These are phyloP conservation scores for Fusarium brachygibbosum DNA, from an alignment of 2,329 filamentous ascomycete genomes.

Conservation along the genomic window DNA sequence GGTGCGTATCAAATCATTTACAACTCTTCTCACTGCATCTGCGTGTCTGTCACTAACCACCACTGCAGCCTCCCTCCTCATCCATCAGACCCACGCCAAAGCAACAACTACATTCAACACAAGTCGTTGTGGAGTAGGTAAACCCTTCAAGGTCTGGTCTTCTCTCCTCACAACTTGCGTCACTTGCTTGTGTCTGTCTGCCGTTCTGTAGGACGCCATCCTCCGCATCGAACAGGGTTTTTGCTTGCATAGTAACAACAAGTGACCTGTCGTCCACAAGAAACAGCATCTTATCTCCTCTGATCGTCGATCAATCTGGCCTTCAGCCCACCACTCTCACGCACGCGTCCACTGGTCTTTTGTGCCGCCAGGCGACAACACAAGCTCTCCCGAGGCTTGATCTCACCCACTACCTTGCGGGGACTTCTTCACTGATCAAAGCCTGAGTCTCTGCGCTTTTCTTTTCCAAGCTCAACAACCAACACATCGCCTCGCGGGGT, in stretches of 20 bases:
- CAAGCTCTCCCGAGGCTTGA: conserved; percentile 47
- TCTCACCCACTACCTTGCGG: conserved; percentile 36
- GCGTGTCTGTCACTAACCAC: conserved; percentile 47
- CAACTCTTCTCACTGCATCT: conserved; percentile 51
- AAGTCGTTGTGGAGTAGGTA: conserved; percentile 33
- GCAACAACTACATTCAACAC: conserved; percentile 37
- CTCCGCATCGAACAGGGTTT: conserved; percentile 33
- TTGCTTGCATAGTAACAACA: conserved; percentile 5
- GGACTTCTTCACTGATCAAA: conserved; percentile 44
- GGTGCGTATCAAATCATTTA: conserved; percentile 51
- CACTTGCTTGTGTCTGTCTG: conserved; percentile 38
- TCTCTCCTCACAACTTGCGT: conserved; percentile 12
- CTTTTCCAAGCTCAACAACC: conserved; percentile 54
- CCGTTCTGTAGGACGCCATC: conserved; percentile 39
- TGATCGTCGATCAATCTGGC: conserved; percentile 49
- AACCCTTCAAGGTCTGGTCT: conserved; percentile 26
- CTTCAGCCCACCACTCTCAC: conserved; percentile 54
- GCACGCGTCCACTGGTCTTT: conserved; percentile 50
- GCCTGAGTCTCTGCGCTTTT: conserved; percentile 49
- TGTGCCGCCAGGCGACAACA: conserved; percentile 44
- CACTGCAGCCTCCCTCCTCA: conserved; percentile 46
- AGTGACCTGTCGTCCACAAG: conserved; percentile 32
- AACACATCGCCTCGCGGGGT: conserved; percentile 57
- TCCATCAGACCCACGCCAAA: conserved; percentile 46
- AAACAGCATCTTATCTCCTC: conserved; percentile 47